Evolutionary conservation across 495 filamentous ascomycete species (phyloP).

Genomic region (Pseudoneurospora amorphoporcata): DNA sequence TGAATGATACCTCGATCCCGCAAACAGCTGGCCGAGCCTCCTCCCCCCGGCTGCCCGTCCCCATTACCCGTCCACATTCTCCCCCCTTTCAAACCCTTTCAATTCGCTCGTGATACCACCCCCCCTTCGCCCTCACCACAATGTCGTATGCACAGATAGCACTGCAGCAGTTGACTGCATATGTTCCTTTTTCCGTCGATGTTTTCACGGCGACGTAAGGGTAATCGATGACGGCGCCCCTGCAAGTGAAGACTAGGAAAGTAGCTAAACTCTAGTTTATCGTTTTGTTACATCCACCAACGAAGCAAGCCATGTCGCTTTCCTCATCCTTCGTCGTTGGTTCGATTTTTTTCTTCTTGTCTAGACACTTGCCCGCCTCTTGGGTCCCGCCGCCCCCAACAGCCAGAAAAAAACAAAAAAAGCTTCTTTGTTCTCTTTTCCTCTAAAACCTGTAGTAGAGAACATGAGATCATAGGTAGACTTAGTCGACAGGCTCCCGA

Average conservation of each 20-base stretch:
- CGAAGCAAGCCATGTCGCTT: background rate
- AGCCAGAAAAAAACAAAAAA: background rate
- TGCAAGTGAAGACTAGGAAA: background rate
- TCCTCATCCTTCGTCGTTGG: background rate
- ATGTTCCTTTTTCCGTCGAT: background rate
- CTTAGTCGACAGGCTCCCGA: background rate
- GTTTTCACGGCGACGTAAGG: background rate
- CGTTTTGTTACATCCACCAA: background rate
- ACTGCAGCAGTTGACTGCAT: background rate
- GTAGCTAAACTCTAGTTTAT: background rate
- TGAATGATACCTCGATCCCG: background rate
- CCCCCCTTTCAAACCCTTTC: background rate
- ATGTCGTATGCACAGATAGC: background rate
- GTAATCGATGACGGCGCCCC: background rate
- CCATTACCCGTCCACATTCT: background rate
- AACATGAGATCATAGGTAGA: background rate
- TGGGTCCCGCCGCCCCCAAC: background rate
- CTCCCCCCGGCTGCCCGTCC: background rate
- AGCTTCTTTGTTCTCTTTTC: background rate
- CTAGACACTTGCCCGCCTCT: background rate
- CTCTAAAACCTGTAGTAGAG: background rate
- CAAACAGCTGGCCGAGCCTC: background rate
- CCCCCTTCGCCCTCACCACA: background rate
- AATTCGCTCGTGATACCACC: background rate
- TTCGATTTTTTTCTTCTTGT: background rate